phyloP scores from a whole-genome alignment of 331 rosid species.

The Cydonia oblonga region DNA sequence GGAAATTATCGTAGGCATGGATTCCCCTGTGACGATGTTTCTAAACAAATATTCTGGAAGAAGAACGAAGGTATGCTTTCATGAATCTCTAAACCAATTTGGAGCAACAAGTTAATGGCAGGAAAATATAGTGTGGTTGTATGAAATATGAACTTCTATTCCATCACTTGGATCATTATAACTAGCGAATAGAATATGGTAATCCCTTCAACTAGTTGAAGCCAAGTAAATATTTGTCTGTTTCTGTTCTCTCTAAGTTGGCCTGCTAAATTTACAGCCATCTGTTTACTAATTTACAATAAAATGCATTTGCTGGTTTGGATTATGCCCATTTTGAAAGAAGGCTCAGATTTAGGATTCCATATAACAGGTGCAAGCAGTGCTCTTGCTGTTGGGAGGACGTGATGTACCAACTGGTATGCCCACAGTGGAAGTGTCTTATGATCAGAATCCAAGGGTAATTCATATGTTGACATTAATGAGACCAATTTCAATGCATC shows the following conservation, averaged over 20 bases:
- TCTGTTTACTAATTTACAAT: background rate
- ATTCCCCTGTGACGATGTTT: background rate
- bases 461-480: slow-evolving; percentile 12
- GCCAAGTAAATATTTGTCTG: background rate
- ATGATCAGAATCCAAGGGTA: slow-evolving; percentile 61
- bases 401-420: slow-evolving; percentile 43
- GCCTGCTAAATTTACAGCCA: background rate
- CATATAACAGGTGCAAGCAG: slow-evolving; percentile 77
- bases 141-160: background rate
- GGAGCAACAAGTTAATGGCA: background rate
- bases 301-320: background rate
- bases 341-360: background rate
- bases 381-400: slow-evolving; percentile 82
- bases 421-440: slow-evolving; percentile 45
- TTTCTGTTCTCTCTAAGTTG: background rate
- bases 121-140: background rate
- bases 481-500: slow-evolving; percentile 8
- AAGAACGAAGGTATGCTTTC: background rate
- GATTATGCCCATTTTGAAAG: background rate
- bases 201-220: background rate
- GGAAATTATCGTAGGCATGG: background rate
- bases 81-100: background rate
- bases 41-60: background rate
- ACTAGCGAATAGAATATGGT: background rate
- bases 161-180: background rate